Evolutionary conservation across 345 rosid species (phyloP).

Genomic region (Euphorbia peplus): DNA sequence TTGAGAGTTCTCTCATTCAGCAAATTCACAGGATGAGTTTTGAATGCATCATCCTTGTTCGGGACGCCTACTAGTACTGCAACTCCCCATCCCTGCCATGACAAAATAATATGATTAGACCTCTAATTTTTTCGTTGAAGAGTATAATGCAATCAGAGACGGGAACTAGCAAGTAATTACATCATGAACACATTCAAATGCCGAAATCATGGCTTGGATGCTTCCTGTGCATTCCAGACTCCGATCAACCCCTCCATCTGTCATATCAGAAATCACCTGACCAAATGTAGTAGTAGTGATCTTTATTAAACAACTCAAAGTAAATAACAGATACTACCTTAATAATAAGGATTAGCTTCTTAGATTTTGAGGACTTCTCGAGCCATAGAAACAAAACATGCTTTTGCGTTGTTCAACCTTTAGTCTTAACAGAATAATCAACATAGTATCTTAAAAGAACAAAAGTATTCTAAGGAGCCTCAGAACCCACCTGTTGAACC

Average conservation of each 20-base stretch:
- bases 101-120: neutral
- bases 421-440: neutral
- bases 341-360: no score
- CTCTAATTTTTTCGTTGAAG: neutral
- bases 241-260: constrained; percentile 43
- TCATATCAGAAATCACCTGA: constrained; percentile 40
- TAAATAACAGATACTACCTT: no score
- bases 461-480: neutral
- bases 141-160: neutral
- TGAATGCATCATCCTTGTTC: constrained; percentile 44
- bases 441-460: no score
- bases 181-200: constrained; percentile 40
- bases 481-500: constrained; percentile 52
- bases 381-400: no score
- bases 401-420: no score
- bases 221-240: constrained; percentile 41
- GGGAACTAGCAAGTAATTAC: constrained; percentile 16
- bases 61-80: constrained; percentile 54
- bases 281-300: neutral
- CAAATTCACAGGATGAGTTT: constrained; percentile 46
- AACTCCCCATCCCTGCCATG: constrained; percentile 52
- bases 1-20: constrained; percentile 47
- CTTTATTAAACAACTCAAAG: neutral
- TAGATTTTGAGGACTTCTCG: no score
- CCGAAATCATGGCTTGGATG: constrained; percentile 31